Evolutionary conservation across 2,329 filamentous ascomycete species (phyloP).

Genomic region (Cordyceps javanica): DNA sequence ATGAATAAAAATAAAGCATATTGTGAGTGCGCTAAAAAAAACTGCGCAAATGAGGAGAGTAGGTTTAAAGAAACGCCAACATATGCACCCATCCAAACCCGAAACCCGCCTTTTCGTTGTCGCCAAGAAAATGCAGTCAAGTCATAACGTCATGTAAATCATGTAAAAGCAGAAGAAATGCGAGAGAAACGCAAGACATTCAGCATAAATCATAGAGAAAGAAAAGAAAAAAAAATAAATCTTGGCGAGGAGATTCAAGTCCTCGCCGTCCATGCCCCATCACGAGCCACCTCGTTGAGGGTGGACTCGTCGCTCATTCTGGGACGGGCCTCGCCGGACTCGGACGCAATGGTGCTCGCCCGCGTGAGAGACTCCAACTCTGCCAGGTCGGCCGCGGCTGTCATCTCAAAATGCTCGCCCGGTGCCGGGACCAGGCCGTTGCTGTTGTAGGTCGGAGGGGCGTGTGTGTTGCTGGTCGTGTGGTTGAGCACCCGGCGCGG

Average conservation of each 20-base stretch:
- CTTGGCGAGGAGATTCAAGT: conserved; percentile 4
- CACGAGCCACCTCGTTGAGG: conserved; percentile 3
- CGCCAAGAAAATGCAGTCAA: background rate
- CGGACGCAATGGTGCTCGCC: conserved; percentile 8
- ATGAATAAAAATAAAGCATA: background rate
- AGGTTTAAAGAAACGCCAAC: background rate
- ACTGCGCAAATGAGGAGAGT: background rate
- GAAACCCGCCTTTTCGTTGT: background rate
- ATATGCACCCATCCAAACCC: conserved; percentile 2
- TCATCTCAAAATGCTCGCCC: background rate
- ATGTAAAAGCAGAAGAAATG: background rate
- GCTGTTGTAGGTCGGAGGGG: background rate
- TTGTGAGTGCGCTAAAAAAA: background rate
- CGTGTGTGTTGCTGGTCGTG: background rate
- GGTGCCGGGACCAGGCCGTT: background rate
- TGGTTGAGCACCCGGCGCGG: background rate
- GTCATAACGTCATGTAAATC: conserved; percentile 6
- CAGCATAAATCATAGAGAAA: background rate
- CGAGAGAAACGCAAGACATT: background rate
- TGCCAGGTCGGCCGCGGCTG: background rate
- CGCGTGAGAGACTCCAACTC: conserved; percentile 1
- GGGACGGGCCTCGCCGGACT: background rate
- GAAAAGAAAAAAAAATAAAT: too few relatives aligned
- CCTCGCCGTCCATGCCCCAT: conserved; percentile 9
- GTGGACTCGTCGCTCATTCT: conserved; percentile 13